Evolutionary conservation across 345 rosid genomes (phyloP), one percentile per base, ranked within the genome.

Genomic region (Aurinia saxatilis): DNA sequence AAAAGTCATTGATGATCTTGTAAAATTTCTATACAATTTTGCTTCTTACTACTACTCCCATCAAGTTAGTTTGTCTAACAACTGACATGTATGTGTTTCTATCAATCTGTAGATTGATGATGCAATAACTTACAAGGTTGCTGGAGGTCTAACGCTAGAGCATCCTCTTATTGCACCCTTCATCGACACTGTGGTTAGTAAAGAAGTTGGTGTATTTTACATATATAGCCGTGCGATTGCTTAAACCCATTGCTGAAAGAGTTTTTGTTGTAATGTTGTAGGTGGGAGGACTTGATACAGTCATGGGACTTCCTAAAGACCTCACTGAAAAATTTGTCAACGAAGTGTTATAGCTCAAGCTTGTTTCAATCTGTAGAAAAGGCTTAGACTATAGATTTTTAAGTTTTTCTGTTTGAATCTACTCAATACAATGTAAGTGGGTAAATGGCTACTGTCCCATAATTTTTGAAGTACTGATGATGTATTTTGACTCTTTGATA

Each of bases 251-350:
- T 5, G 77, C 80, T 57, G 81, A 78, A 92, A 88, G 83, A 36
- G 14, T 41, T 60, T 42, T 14, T 49, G 19, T 30, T 61, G 37
- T 61, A 31, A 44, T 50, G 40, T 50, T 69, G 66, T 79, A 92
- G 98, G 85, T 87, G 2, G 99, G 99, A 41, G 79, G 81, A 23
- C 72, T 78, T 27, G 96, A 87, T 81, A 84, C 87, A 11, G 85
- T 90, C 54, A 90, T 82, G 91, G 99, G 99, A 71, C 96, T 93
- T 58, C 76, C 97, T 37, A 93, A 81, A 79, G 80, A 79, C 55
- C 88, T 87, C 57, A 84, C 95, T 0, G 81, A 82, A 68, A 80
- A 80, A 59, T 84, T 93, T 60, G 75, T 87, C 13, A 50, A 41
- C 47, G 95, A 87, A 66, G 90, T 79, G n/a, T 35, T 73, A 48